Evolutionary conservation across 352 stramenopile species (phyloP).

Genomic region (Aphanomyces cochlioides): DNA sequence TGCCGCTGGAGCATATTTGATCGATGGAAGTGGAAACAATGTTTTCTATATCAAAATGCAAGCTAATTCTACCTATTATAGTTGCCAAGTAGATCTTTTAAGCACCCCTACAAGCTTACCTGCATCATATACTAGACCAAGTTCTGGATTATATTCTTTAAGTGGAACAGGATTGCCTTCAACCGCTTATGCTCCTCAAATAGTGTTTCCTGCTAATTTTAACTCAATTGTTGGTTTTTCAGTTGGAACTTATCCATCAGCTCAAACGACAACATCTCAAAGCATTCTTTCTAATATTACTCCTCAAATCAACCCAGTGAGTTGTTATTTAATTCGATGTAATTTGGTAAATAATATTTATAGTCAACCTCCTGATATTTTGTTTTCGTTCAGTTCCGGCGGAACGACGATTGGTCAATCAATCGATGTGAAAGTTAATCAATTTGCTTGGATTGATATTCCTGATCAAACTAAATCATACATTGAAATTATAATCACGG

Average conservation of each 20-base stretch:
- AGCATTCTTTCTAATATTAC: neutral
- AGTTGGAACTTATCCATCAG: neutral
- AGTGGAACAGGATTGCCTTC: constrained; percentile 1
- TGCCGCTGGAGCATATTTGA: neutral
- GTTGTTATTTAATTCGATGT: neutral
- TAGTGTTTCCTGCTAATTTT: neutral
- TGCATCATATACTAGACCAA: neutral
- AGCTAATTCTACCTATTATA: neutral
- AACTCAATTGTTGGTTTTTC: neutral
- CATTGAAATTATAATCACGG: constrained; percentile 1
- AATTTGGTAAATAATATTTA: constrained; percentile 6
- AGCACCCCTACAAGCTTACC: neutral
- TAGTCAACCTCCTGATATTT: neutral
- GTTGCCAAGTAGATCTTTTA: neutral
- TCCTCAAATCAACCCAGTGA: neutral
- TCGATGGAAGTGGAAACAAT: neutral
- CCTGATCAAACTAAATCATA: neutral
- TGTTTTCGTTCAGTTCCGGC: neutral
- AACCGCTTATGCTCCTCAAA: neutral
- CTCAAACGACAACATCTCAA: neutral
- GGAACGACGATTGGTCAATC: constrained; percentile 1
- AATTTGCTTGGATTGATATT: neutral
- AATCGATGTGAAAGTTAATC: neutral
- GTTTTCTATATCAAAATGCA: constrained; percentile 5
- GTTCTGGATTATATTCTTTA: constrained; percentile 1